Evolutionary conservation across 2,329 filamentous ascomycete genomes (phyloP).

Genomic region (Cercospora brassicicola): DNA sequence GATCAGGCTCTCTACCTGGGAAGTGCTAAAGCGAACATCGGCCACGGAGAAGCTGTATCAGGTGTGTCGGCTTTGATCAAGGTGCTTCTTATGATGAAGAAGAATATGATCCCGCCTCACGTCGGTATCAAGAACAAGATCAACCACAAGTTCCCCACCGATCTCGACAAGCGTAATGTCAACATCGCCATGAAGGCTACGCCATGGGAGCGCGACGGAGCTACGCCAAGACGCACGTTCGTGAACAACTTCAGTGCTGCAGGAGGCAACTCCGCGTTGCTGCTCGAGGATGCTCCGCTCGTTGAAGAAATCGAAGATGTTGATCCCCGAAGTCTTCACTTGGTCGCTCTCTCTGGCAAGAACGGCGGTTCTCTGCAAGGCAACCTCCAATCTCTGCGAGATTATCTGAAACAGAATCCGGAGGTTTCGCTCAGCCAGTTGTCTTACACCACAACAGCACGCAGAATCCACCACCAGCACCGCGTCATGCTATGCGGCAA

Average conservation of each 20-base stretch:
- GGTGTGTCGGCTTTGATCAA: neutral
- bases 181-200: neutral
- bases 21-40: neutral
- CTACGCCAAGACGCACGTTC: neutral
- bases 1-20: neutral
- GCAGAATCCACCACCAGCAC: conserved; percentile 44
- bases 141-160: neutral
- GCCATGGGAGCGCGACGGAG: neutral
- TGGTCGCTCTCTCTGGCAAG: conserved; percentile 29
- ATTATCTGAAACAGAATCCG: conserved; percentile 2
- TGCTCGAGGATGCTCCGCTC: conserved; percentile 31
- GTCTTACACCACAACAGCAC: conserved; percentile 31
- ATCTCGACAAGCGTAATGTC: neutral
- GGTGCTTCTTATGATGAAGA: neutral
- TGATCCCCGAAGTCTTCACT: conserved; percentile 2
- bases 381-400: conserved; percentile 12
- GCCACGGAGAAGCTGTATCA: neutral
- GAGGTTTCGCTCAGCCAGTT: conserved; percentile 14
- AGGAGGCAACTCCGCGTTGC: conserved; percentile 41
- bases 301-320: neutral
- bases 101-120: neutral
- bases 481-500: conserved; percentile 34
- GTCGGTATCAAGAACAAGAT: neutral
- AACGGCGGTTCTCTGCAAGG: conserved; percentile 22
- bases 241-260: conserved; percentile 44